Evolutionary conservation across 306 rosid genomes (phyloP), one percentile per base, ranked within the genome.

Genomic region (Cucurbita argyrosperma): DNA sequence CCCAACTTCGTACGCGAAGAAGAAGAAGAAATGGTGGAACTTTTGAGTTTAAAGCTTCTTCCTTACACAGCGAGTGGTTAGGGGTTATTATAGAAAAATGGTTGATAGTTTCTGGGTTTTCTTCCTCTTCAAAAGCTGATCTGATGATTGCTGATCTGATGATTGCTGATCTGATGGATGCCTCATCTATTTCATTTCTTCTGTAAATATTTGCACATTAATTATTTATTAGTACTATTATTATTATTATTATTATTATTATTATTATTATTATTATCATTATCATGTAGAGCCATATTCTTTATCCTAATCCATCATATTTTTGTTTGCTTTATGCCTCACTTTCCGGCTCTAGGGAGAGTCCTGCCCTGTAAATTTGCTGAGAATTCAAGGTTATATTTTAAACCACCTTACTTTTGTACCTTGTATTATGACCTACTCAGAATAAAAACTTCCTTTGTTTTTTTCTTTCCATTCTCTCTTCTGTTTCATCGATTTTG

Each of bases 1-100:
- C 57, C 95, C 95, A 30, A 50, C 78, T 0, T 68, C 80, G 12
- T 16, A 19, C 71, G 11, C 49, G 40, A 87, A 62, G 95, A 94
- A 82, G 77, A 90, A 91, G 90, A 89, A 85, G 87, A 90, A 59
- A 82, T 90, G 96, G 98, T 94, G 92, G 97, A 82, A 83, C 75
- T 77, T 82, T 11, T 73, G 75, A 42, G 75, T 30, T 43, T 84
- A 80, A 81, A 72, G 37, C 23, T 30, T 23, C 6, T 13, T 60
- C 26, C 26, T 26, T 26, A 26, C 26, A 26, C 26, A 26, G 1
- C 2, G 2, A 26, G 26, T 26, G 26, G 43, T 12, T 60, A 18
- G 39, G 62, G 62, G 15, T 57, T 30, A 30, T 30, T 30, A 13
- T 18, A 30, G 66, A 60, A 30, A 10, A 59, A 10, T 59, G 42